Conservation (phyloP, 202 grass and related monocot genomes). For the Digitaria exilis region DNA sequence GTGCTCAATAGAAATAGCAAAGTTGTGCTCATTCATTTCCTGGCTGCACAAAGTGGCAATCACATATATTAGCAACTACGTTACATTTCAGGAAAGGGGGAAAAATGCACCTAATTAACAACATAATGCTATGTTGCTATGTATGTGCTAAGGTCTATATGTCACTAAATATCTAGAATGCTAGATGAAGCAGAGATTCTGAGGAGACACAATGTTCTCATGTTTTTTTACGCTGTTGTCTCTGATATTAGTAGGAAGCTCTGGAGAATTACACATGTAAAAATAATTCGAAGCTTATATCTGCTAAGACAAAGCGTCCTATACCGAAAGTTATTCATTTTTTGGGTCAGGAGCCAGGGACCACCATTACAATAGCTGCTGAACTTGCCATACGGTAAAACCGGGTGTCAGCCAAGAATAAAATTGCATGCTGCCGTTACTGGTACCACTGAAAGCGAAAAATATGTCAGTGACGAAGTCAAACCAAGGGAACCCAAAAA, state of each 20-base stretch:
- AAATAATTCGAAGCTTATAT: not conserved
- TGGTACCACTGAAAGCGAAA: constrained; percentile 73
- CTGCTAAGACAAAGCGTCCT: not conserved
- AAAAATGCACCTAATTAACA: not conserved
- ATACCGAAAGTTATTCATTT: not conserved
- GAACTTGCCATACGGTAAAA: constrained; percentile 94
- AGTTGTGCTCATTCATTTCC: constrained; percentile 94
- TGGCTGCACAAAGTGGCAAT: constrained; percentile 64
- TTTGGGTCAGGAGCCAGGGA: not conserved
- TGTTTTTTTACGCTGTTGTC: not conserved
- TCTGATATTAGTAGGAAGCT: not conserved
- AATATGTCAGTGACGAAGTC: not conserved
- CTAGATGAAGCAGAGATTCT: not conserved
- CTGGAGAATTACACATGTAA: not conserved
- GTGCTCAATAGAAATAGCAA: constrained; percentile 98
- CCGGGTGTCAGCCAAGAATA: constrained; percentile 78
- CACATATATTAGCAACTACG: constrained; percentile 43
- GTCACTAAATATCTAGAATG: not conserved
- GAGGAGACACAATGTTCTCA: constrained; percentile 17
- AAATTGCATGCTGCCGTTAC: constrained; percentile 86
- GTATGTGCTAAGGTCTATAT: not conserved
- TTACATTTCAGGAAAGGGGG: constrained; percentile 6
- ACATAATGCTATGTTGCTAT: not conserved
- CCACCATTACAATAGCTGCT: constrained; percentile 87
- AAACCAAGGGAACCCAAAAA: not conserved